A percentile compares a stretch with the other conserved stretches of the same genome.
Conservation (phyloP, 257 asterid species). For the Solanum medicagineum region DNA sequence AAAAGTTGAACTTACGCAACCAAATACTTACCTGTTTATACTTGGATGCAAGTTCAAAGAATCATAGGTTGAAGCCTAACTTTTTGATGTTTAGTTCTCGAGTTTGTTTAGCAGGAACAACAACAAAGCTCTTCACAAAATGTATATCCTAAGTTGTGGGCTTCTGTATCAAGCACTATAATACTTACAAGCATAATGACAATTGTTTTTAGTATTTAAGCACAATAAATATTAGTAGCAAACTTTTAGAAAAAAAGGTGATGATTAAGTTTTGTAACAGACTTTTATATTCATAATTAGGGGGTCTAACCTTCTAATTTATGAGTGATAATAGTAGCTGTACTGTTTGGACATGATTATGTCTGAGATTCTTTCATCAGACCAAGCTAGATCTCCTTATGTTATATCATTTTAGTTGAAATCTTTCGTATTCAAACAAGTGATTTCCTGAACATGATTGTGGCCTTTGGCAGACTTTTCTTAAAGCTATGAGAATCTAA, state of each 20-base stretch:
- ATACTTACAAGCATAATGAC: background rate
- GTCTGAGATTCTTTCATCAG: background rate
- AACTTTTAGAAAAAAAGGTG: background rate
- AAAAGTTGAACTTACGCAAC: background rate
- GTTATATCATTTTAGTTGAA: background rate
- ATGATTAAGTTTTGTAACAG: background rate
- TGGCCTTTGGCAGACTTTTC: background rate
- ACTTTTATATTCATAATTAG: background rate
- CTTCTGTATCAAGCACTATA: background rate
- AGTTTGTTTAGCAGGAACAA: background rate
- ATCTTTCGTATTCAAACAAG: background rate
- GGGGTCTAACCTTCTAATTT: background rate
- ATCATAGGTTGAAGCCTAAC: background rate
- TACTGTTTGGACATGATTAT: background rate
- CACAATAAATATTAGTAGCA: background rate
- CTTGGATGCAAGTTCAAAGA: background rate
- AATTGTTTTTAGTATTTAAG: background rate
- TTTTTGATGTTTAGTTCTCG: background rate
- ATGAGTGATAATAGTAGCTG: background rate
- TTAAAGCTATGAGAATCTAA: background rate
- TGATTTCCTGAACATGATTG: background rate
- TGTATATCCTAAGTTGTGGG: background rate
- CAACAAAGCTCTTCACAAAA: background rate
- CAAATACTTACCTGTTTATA: background rate
- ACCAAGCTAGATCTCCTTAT: background rate